A percentile compares a stretch with the other conserved stretches of the same genome.
Conservation (phyloP, 2,329 filamentous ascomycete species). For the Arachnomyces sp. region DNA sequence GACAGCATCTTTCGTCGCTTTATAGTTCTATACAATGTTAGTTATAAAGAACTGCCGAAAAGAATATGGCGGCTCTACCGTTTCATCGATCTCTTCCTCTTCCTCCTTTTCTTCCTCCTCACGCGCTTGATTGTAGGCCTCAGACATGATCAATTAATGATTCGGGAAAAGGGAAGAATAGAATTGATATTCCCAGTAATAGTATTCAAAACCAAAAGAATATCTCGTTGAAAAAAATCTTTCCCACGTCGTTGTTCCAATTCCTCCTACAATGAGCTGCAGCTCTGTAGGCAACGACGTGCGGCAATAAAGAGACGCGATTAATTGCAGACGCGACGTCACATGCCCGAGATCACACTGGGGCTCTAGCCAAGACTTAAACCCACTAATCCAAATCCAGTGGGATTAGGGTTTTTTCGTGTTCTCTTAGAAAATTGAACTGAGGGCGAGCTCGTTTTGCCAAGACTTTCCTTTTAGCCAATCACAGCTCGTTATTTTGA, state of each 20-base stretch:
- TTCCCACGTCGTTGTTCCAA: constrained; percentile 1
- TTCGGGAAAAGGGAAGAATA: constrained; percentile 1
- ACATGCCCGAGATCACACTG: no score
- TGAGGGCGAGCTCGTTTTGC: no score
- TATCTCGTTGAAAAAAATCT: background rate
- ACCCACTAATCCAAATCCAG: no score
- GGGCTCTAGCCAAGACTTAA: no score
- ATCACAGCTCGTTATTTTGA: no score
- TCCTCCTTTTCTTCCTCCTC: constrained; percentile 37
- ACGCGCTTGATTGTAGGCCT: constrained; percentile 24
- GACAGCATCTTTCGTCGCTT: constrained; percentile 93
- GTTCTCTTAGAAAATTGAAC: no score
- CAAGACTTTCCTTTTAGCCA: no score
- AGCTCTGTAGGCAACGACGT: background rate
- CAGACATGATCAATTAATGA: constrained; percentile 24
- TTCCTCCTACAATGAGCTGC: background rate
- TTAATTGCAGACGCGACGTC: background rate
- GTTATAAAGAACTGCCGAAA: background rate
- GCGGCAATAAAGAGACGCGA: constrained; percentile 2
- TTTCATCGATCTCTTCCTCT: constrained; percentile 40
- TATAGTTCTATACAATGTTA: constrained; percentile 59
- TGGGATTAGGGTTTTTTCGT: no score
- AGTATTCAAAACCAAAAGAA: background rate
- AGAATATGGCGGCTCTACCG: constrained; percentile 20
- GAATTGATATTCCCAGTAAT: background rate